Conservation (phyloP, 2,329 filamentous ascomycete species). For the Trichophyton rubrum region DNA sequence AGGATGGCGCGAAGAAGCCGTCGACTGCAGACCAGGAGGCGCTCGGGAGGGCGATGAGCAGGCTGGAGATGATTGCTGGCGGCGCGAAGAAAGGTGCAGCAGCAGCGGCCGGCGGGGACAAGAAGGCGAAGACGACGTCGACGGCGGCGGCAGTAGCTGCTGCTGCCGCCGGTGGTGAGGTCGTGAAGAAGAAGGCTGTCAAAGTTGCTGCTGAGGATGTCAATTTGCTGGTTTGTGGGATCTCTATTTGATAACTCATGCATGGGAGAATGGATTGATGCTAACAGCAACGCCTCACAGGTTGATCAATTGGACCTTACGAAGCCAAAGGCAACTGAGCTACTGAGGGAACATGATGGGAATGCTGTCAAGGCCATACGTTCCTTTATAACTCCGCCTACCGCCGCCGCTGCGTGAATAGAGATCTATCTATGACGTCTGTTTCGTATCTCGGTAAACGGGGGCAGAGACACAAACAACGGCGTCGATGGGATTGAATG, state of each 20-base stretch:
- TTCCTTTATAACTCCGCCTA: conserved; percentile 27
- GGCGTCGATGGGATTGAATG: background rate
- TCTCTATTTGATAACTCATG: background rate
- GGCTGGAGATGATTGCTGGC: conserved; percentile 32
- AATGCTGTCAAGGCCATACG: conserved; percentile 31
- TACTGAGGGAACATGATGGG: conserved; percentile 36
- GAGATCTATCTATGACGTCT: no score
- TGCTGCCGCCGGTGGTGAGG: conserved; percentile 12
- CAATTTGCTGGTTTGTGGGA: conserved; percentile 30
- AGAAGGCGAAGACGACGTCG: background rate
- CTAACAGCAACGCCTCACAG: conserved; percentile 16
- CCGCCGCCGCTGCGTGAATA: background rate
- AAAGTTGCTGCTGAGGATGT: conserved; percentile 38
- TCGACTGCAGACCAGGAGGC: conserved; percentile 35
- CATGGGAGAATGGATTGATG: background rate
- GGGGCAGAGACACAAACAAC: background rate
- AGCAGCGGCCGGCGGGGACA: conserved; percentile 15
- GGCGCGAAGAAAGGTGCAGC: conserved; percentile 19
- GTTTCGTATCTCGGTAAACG: no score
- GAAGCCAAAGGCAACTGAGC: conserved; percentile 36
- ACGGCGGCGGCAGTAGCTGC: background rate
- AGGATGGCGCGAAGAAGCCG: conserved; percentile 20
- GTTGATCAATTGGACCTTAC: conserved; percentile 36
- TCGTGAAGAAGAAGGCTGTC: conserved; percentile 26
- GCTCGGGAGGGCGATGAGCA: conserved; percentile 38